Percentiles rank a stretch among this genome's conserved stretches.
These are phyloP conservation scores for Phytophthora foliorum DNA, from an alignment of 352 stramenopile species.

Conservation along the genomic window DNA sequence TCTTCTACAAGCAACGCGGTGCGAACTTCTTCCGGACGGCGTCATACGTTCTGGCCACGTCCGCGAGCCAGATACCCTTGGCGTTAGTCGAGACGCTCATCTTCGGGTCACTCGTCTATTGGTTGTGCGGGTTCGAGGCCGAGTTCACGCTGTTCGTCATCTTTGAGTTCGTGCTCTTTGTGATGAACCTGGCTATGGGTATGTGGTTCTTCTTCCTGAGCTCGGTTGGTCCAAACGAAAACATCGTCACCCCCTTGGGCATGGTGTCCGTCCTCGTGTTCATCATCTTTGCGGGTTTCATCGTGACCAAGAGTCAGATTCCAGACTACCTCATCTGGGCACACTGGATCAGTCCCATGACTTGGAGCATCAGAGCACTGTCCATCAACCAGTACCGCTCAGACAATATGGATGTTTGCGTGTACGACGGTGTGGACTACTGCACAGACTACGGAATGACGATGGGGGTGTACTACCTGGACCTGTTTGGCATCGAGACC, in stretches of 20 bases:
- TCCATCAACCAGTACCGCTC: constrained; percentile 57
- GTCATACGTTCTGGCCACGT: constrained; percentile 70
- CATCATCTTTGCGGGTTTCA: constrained; percentile 59
- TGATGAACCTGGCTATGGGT: constrained; percentile 58
- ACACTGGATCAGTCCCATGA: constrained; percentile 71
- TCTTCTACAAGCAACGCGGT: constrained; percentile 89
- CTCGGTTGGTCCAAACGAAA: constrained; percentile 32
- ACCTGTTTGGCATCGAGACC: constrained; percentile 53
- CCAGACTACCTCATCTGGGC: constrained; percentile 52
- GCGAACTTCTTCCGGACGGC: constrained; percentile 74
- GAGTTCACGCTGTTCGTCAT: constrained; percentile 40
- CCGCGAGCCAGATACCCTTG: constrained; percentile 45
- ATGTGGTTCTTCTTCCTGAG: constrained; percentile 64
- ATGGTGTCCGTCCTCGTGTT: constrained; percentile 58
- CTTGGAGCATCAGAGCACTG: constrained; percentile 52
- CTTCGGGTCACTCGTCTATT: constrained; percentile 87
- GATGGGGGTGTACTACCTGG: constrained; percentile 52
- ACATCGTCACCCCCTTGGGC: constrained; percentile 47
- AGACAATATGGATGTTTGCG: constrained; percentile 35
- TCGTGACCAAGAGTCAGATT: constrained; percentile 59
- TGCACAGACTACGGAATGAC: constrained; percentile 43
- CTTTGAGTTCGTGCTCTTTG: constrained; percentile 54
- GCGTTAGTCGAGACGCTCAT: constrained; percentile 65
- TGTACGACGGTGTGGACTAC: constrained; percentile 51
- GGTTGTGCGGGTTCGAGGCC: constrained; percentile 71